Evolutionary conservation across 768 basidiomycete genomes (phyloP).

Genomic region (Boletus reticuloceps): DNA sequence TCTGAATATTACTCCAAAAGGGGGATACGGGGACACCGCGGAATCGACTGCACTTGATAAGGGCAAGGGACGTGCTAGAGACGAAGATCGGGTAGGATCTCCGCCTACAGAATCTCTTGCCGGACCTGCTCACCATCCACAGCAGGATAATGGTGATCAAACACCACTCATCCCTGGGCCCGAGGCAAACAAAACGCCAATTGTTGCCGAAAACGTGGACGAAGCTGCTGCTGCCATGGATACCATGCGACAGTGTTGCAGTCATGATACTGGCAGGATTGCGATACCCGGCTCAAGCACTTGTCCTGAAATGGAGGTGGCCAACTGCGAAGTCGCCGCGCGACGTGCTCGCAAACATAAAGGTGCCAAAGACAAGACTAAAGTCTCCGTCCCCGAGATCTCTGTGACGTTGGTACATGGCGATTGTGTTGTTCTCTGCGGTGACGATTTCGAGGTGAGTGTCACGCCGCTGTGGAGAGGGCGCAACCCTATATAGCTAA

Average conservation of each 20-base stretch:
- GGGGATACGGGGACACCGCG: slow-evolving; percentile 18
- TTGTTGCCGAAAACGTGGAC: background rate
- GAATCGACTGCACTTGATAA: slow-evolving; percentile 4
- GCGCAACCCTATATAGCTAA: background rate
- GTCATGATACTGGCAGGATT: background rate
- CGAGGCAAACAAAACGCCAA: background rate
- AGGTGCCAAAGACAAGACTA: slow-evolving; percentile 14
- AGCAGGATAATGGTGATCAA: background rate
- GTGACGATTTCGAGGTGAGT: slow-evolving; percentile 43
- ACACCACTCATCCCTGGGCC: background rate
- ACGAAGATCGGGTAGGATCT: slow-evolving; percentile 6
- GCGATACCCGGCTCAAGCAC: background rate
- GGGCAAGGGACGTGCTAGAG: slow-evolving; percentile 8
- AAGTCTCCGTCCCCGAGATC: slow-evolving; percentile 16
- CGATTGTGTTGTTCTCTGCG: slow-evolving; percentile 35
- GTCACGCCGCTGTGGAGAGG: background rate
- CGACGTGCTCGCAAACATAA: slow-evolving; percentile 15
- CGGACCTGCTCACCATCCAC: background rate
- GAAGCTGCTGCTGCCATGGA: slow-evolving; percentile 4
- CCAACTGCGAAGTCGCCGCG: background rate
- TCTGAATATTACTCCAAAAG: slow-evolving; percentile 23
- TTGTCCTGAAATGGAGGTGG: background rate
- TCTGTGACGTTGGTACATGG: slow-evolving; percentile 39
- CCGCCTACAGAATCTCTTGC: background rate
- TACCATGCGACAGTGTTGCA: background rate